Conservation (phyloP, 306 rosid species). For the Quercus alba region DNA sequence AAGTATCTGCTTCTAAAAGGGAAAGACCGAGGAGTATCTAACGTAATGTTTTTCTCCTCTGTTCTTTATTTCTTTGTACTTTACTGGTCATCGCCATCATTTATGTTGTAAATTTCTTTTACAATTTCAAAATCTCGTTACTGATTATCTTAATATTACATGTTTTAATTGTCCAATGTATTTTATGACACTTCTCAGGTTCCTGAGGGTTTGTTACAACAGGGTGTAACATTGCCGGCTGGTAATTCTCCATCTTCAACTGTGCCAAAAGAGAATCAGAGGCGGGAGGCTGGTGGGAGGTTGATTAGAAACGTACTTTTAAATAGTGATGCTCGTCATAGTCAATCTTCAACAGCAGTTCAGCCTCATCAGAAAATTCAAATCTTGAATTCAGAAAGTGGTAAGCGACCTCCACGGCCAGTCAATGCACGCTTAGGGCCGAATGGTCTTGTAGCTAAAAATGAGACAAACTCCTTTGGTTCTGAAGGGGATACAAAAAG, state of each 20-base stretch:
- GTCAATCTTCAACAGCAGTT: slow-evolving; percentile 39
- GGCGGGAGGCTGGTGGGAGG: slow-evolving; percentile 76
- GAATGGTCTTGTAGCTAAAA: slow-evolving; percentile 45
- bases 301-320: slow-evolving; percentile 69
- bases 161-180: slow-evolving; percentile 8
- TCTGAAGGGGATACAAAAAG: slow-evolving; percentile 63
- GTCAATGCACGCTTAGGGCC: slow-evolving; percentile 43
- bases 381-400: slow-evolving; percentile 58
- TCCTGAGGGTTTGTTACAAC: slow-evolving; percentile 40
- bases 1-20: slow-evolving; percentile 84
- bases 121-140: neutral
- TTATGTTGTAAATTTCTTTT: neutral
- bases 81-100: slow-evolving; percentile 3
- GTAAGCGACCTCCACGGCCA: slow-evolving; percentile 53
- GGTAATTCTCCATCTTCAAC: slow-evolving; percentile 51
- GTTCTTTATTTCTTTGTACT: neutral
- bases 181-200: slow-evolving; percentile 29
- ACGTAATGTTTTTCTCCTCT: slow-evolving; percentile 34
- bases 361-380: slow-evolving; percentile 64
- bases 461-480: slow-evolving; percentile 44
- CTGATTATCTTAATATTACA: neutral
- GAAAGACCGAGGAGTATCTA: slow-evolving; percentile 64
- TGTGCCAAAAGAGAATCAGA: slow-evolving; percentile 62
- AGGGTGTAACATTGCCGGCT: slow-evolving; percentile 29
- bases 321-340: slow-evolving; percentile 66